Conservation (phyloP, 768 basidiomycete species). For the Neoboletus brunneissimus region DNA sequence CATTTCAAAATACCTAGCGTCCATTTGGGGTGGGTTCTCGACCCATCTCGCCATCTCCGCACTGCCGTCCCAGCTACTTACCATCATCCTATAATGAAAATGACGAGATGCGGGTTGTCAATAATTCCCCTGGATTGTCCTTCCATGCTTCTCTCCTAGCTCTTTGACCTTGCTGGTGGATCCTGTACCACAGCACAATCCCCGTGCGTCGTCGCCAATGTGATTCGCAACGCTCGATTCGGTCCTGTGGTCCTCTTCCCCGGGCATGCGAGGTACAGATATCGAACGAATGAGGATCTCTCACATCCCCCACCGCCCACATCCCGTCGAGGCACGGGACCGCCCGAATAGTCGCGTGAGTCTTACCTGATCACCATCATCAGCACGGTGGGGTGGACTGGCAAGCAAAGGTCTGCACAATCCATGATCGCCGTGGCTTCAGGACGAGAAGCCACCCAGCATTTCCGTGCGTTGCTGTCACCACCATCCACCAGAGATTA, state of each 20-base stretch:
- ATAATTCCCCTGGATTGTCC: conserved; percentile 21
- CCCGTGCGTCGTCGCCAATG: conserved; percentile 13
- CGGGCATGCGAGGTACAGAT: conserved; percentile 9
- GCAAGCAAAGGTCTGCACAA: neutral
- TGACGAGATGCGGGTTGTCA: conserved; percentile 22
- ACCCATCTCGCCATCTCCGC: conserved; percentile 27
- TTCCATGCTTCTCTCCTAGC: conserved; percentile 26
- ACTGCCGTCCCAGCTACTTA: conserved; percentile 12
- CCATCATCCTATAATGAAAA: conserved; percentile 21
- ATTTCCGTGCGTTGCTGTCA: conserved; percentile 10
- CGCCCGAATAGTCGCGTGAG: neutral
- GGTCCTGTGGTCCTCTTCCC: conserved; percentile 5
- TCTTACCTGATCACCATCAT: neutral
- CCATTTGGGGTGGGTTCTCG: conserved; percentile 12
- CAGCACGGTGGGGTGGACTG: neutral
- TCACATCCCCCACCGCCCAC: conserved; percentile 5
- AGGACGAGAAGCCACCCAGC: neutral
- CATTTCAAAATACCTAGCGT: conserved; percentile 14
- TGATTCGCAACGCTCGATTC: conserved; percentile 18
- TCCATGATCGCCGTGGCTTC: conserved; percentile 16
- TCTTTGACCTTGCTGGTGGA: conserved; percentile 19
- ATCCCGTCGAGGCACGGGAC: conserved; percentile 12
- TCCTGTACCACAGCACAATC: conserved; percentile 24
- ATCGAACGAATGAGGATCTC: conserved; percentile 21
- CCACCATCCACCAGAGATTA: neutral